Conservation (phyloP, 192 early-diverging fungal genomes). For the Linnemannia zychae region DNA sequence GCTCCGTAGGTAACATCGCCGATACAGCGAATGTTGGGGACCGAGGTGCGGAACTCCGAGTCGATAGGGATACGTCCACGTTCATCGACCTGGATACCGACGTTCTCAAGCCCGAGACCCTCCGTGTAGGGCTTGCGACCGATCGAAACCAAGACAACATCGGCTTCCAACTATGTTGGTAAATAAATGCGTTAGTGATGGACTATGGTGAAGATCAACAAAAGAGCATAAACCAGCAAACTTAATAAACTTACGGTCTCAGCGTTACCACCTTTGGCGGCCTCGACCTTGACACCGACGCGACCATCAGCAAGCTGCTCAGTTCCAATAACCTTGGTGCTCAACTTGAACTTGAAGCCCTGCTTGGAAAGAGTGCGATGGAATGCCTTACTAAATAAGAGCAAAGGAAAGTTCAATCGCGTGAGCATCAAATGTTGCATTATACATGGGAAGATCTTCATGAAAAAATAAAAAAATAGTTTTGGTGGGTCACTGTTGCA, state of each 20-base stretch:
- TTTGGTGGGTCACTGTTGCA: neutral
- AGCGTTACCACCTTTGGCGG: constrained; percentile 82
- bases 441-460: neutral
- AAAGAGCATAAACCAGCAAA: no score
- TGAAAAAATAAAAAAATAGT: neutral
- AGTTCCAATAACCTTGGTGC: constrained; percentile 94
- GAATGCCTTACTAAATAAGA: constrained; percentile 80
- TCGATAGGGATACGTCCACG: constrained; percentile 91
- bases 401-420: neutral
- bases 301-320: constrained; percentile 87
- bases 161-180: constrained; percentile 78
- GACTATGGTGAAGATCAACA: neutral
- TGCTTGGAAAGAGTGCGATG: constrained; percentile 94
- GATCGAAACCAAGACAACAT: constrained; percentile 93
- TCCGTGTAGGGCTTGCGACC: constrained; percentile 96
- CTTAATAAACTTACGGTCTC: constrained; percentile 78
- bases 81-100: constrained; percentile 90
- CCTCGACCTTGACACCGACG: constrained; percentile 92
- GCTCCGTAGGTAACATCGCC: constrained; percentile 97
- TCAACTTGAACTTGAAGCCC: constrained; percentile 98
- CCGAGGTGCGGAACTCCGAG: constrained; percentile 87
- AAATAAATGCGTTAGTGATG: neutral
- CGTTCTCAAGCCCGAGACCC: constrained; percentile 91
- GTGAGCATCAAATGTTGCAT: neutral
- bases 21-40: constrained; percentile 92